Percentiles rank a stretch among this genome's conserved stretches.
These are phyloP conservation scores for Fusarium sp. DNA, from an alignment of 2,329 filamentous ascomycete genomes.

Conservation along the genomic window DNA sequence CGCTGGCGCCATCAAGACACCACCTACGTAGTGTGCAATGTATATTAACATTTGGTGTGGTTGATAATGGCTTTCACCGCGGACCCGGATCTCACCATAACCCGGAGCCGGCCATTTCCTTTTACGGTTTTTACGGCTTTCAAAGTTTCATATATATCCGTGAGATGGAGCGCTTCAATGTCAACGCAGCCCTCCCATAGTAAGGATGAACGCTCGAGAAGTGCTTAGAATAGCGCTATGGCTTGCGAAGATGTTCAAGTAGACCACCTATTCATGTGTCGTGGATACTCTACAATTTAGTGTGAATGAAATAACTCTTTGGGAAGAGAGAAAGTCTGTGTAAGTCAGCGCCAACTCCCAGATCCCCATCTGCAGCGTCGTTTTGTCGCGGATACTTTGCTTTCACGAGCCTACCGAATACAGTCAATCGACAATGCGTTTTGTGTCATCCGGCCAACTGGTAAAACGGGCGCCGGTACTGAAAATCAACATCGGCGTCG, in stretches of 20 bases:
- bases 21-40: background rate
- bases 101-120: constrained; percentile 35
- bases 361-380: background rate
- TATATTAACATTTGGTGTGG: background rate
- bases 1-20: constrained; percentile 1
- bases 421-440: too few relatives aligned
- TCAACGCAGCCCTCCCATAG: constrained; percentile 29
- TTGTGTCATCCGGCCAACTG: too few relatives aligned
- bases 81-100: constrained; percentile 32
- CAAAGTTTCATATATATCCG: constrained; percentile 12
- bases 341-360: constrained; percentile 5
- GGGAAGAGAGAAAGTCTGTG: constrained; percentile 9
- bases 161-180: constrained; percentile 15
- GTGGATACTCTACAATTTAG: constrained; percentile 4
- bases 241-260: constrained; percentile 1
- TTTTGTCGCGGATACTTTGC: background rate
- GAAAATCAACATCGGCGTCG: background rate
- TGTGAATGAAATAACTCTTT: constrained; percentile 10
- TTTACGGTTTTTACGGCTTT: constrained; percentile 1
- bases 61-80: constrained; percentile 5
- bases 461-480: background rate
- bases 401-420: too few relatives aligned
- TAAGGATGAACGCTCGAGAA: constrained; percentile 1
- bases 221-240: constrained; percentile 36
- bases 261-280: constrained; percentile 17